Evolutionary conservation across 164 flowering plant species (phyloP).

Genomic region (Magnolia officinalis): DNA sequence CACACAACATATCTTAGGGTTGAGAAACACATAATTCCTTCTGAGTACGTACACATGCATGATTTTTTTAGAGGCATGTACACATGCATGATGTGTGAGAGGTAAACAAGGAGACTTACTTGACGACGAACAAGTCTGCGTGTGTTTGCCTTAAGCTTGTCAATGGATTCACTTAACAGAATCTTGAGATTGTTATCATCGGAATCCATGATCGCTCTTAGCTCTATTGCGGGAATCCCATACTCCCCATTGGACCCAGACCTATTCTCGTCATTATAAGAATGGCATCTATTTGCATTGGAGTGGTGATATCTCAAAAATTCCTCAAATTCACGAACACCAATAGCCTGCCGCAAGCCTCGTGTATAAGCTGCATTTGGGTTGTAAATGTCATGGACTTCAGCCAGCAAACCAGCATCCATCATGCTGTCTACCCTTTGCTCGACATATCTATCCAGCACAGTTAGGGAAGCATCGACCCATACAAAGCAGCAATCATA

Average conservation of each 20-base stretch:
- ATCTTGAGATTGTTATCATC: constrained; percentile 25
- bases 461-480: constrained; percentile 75
- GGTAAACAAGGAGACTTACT: constrained; percentile 34
- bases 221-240: background rate
- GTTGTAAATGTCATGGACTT: constrained; percentile 66
- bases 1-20: background rate
- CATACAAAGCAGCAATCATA: constrained; percentile 86
- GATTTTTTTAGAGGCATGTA: background rate
- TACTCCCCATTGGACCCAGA: constrained; percentile 7
- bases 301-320: constrained; percentile 39
- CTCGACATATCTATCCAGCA: constrained; percentile 66
- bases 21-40: background rate
- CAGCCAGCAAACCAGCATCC: constrained; percentile 71
- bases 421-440: constrained; percentile 83
- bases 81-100: background rate
- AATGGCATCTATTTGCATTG: background rate
- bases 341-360: constrained; percentile 85
- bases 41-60: background rate
- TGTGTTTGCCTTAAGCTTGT: constrained; percentile 66
- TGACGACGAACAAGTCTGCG: constrained; percentile 89
- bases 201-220: constrained; percentile 31
- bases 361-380: constrained; percentile 67
- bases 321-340: constrained; percentile 84
- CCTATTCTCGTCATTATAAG: constrained; percentile 13
- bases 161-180: constrained; percentile 59